Evolutionary conservation across 208 protist genomes (phyloP).

Genomic region (Trypanosomatidae sp.): DNA sequence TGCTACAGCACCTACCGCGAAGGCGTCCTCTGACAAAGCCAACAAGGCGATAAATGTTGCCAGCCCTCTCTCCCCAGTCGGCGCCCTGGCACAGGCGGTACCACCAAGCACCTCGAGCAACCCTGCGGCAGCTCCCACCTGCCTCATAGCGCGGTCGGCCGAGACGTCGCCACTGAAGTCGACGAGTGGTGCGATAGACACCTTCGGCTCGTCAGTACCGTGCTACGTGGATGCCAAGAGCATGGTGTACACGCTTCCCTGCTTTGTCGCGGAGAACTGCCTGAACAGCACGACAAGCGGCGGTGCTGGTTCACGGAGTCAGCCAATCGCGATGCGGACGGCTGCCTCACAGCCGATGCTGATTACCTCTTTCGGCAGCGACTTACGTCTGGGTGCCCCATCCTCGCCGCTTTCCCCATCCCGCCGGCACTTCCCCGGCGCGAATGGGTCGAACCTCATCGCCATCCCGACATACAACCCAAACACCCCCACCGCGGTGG

Average conservation of each 20-base stretch:
- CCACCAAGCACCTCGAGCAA: not conserved
- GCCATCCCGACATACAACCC: conserved; percentile 54
- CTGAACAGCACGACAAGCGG: not conserved
- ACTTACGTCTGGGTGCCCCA: conserved; percentile 30
- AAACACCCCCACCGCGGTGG: conserved; percentile 19
- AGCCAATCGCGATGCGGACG: not conserved
- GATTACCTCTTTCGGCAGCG: conserved; percentile 13
- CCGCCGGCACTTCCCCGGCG: conserved; percentile 22
- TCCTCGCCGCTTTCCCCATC: conserved; percentile 31
- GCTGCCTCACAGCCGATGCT: conserved; percentile 8
- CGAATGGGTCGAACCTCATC: conserved; percentile 25
- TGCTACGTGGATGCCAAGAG: conserved; percentile 48
- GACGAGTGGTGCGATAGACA: conserved; percentile 6
- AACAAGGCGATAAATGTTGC: not conserved
- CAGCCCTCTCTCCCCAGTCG: not conserved
- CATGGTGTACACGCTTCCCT: conserved; percentile 43
- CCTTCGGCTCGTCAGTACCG: conserved; percentile 25
- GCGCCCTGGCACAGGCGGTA: not conserved
- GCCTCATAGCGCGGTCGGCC: not conserved
- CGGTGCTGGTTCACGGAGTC: conserved; percentile 3
- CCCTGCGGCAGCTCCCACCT: not conserved
- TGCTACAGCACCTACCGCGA: not conserved
- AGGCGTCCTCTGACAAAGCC: not conserved
- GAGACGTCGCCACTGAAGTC: not conserved
- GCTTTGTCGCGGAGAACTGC: conserved; percentile 15